Conservation (phyloP, 208 protist genomes). For the Wallacemonas rigidus region DNA sequence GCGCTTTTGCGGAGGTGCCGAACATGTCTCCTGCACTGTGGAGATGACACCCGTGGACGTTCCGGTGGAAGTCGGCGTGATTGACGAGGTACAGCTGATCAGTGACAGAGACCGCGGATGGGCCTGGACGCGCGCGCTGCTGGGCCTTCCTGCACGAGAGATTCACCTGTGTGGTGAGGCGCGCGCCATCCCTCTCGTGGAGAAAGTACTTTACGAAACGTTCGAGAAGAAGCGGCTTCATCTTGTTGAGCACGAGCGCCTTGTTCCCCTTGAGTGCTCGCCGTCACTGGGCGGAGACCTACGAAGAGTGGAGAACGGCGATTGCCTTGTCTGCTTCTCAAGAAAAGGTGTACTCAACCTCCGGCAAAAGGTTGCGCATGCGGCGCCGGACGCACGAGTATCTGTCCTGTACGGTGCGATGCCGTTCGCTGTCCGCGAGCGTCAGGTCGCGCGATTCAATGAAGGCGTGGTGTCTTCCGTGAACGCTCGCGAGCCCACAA, state of each 20-base stretch:
- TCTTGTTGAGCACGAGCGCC: conserved; percentile 74
- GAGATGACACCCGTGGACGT: conserved; percentile 88
- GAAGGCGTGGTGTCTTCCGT: conserved; percentile 37
- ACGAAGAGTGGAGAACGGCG: conserved; percentile 61
- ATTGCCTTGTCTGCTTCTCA: conserved; percentile 90
- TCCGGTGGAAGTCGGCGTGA: conserved; percentile 86
- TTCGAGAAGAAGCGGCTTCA: conserved; percentile 62
- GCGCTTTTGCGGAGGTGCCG: conserved; percentile 57
- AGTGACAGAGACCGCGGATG: conserved; percentile 89
- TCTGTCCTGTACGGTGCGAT: conserved; percentile 93
- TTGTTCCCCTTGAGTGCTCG: conserved; percentile 66
- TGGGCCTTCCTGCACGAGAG: conserved; percentile 89
- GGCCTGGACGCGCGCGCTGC: conserved; percentile 94
- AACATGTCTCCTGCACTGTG: conserved; percentile 91
- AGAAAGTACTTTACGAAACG: conserved; percentile 67
- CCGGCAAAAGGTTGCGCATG: conserved; percentile 38
- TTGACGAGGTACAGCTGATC: conserved; percentile 96
- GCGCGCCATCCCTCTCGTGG: conserved; percentile 67
- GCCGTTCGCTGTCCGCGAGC: conserved; percentile 86
- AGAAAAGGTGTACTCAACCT: conserved; percentile 67
- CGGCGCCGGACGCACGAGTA: conserved; percentile 42
- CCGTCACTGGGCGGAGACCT: conserved; percentile 45
- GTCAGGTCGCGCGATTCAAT: conserved; percentile 89
- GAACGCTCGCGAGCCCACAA: neutral
- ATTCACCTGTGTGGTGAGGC: conserved; percentile 93